Conservation (phyloP, 1,284 basidiomycete genomes). For the Ceratorhiza oryzae-sativae region DNA sequence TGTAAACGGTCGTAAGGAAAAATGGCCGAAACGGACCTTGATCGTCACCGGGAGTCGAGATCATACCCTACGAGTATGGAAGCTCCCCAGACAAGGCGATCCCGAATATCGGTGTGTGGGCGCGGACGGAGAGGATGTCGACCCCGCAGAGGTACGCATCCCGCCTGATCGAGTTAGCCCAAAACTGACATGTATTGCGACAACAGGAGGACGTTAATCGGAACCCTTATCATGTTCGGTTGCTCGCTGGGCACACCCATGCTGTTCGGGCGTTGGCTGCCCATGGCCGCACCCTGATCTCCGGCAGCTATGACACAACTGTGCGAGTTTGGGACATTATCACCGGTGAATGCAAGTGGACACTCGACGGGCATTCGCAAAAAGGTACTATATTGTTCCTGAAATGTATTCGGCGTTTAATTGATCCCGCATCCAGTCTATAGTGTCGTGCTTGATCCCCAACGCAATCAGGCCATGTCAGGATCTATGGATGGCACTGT, state of each 20-base stretch:
- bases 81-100: slow-evolving; percentile 76
- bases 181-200: slow-evolving; percentile 4
- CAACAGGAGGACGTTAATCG: slow-evolving; percentile 73
- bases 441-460: slow-evolving; percentile 85
- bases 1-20: slow-evolving; percentile 66
- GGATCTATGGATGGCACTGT: slow-evolving; percentile 97
- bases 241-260: slow-evolving; percentile 86
- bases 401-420: background rate
- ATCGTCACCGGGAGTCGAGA: slow-evolving; percentile 95
- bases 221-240: slow-evolving; percentile 88
- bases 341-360: slow-evolving; percentile 82
- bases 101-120: slow-evolving; percentile 76
- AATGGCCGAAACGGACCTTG: slow-evolving; percentile 84
- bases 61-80: slow-evolving; percentile 89
- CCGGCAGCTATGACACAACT: slow-evolving; percentile 93
- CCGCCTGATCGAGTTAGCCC: slow-evolving; percentile 27
- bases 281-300: slow-evolving; percentile 85
- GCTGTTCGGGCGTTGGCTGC: slow-evolving; percentile 93
- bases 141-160: slow-evolving; percentile 60
- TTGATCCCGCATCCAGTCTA: slow-evolving; percentile 67
- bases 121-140: slow-evolving; percentile 69
- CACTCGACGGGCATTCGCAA: slow-evolving; percentile 85
- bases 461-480: slow-evolving; percentile 86
- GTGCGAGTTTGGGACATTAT: slow-evolving; percentile 95
- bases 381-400: slow-evolving; percentile 67